A percentile compares a stretch with the other conserved stretches of the same genome.
Conservation (phyloP, 2,329 filamentous ascomycete genomes). For the Xylaria sp. region DNA sequence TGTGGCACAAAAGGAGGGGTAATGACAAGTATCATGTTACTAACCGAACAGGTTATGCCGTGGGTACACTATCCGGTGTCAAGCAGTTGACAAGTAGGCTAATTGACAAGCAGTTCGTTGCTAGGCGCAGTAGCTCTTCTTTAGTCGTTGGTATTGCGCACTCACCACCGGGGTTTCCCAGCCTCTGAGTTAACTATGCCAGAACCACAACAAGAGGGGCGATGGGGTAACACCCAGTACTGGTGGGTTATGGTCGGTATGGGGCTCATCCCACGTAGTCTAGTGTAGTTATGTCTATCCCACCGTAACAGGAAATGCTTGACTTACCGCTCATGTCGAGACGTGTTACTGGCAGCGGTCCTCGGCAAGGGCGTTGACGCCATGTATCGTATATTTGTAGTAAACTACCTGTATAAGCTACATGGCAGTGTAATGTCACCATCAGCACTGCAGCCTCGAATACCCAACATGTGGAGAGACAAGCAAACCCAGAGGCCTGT, state of each 20-base stretch:
- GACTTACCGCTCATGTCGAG: conserved; percentile 10
- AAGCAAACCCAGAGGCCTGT: neutral
- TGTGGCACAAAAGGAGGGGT: conserved; percentile 1
- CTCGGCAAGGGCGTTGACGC: neutral
- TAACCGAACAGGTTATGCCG: neutral
- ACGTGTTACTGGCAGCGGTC: neutral
- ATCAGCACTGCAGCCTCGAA: neutral
- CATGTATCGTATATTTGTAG: neutral
- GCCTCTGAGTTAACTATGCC: conserved; percentile 6
- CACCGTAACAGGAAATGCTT: conserved; percentile 27
- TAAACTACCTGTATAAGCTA: no score
- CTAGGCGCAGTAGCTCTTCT: conserved; percentile 14
- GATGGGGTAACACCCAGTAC: neutral
- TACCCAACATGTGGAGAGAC: conserved; percentile 3
- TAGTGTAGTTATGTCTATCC: neutral
- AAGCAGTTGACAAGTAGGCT: neutral
- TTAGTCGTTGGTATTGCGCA: neutral
- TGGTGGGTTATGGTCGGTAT: neutral
- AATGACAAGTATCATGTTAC: neutral
- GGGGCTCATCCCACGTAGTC: neutral
- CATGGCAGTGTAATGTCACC: neutral
- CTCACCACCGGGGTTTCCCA: conserved; percentile 1
- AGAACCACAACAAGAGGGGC: neutral
- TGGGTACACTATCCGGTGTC: neutral
- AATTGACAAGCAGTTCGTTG: neutral